phyloP scores from a whole-genome alignment of 352 stramenopile genomes.

The Globisporangium emineosum region DNA sequence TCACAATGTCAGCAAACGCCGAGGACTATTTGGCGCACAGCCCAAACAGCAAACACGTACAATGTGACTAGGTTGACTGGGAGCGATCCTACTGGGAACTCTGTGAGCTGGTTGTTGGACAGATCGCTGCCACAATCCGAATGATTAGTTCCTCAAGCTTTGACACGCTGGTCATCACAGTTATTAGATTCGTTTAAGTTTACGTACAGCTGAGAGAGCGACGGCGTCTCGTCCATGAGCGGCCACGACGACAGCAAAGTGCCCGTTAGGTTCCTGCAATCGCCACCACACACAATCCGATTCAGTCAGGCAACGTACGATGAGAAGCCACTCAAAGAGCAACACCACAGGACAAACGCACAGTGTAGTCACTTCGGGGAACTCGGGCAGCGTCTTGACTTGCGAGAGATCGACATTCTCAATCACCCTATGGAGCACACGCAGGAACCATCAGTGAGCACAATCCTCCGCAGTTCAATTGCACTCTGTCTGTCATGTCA shows the following conservation, averaged over 20 bases:
- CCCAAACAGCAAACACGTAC: constrained; percentile 3
- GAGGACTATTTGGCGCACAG: no score
- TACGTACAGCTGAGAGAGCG: constrained; percentile 15
- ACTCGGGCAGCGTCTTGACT: constrained; percentile 12
- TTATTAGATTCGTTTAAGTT: not conserved
- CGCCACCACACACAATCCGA: not conserved
- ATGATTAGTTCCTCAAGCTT: not conserved
- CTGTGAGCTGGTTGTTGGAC: constrained; percentile 9
- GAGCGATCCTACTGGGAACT: constrained; percentile 9
- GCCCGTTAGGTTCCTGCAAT: constrained; percentile 12
- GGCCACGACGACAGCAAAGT: constrained; percentile 13
- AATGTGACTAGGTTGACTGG: constrained; percentile 10
- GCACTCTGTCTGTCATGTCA: no score
- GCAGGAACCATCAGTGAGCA: not conserved
- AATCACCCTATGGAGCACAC: constrained; percentile 4
- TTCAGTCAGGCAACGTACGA: not conserved
- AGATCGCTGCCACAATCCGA: constrained; percentile 8
- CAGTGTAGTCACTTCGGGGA: constrained; percentile 3
- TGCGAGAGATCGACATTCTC: constrained; percentile 19
- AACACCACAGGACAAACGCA: not conserved
- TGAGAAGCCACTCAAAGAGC: not conserved
- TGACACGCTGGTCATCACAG: not conserved
- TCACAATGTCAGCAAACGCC: not conserved
- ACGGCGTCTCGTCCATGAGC: constrained; percentile 11
- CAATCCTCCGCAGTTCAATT: no score